Evolutionary conservation across 306 rosid species (phyloP), one percentile per base, ranked within the genome.

Genomic region (Astragalus membranaceus): DNA sequence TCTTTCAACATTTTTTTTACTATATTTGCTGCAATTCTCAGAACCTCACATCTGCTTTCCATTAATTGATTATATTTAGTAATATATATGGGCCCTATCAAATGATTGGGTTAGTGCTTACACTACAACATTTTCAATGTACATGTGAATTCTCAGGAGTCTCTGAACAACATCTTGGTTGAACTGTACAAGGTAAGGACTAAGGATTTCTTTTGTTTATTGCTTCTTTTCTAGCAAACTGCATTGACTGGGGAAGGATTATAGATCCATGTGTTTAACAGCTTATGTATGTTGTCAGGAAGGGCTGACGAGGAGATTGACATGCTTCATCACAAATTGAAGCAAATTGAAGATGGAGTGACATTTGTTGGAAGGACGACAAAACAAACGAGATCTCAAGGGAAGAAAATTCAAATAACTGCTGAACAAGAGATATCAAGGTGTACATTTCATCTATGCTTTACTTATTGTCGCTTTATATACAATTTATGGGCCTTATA

Each of bases 61-160:
- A n/a, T n/a, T n/a, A n/a, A n/a, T n/a, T n/a, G n/a, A n/a, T n/a
- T n/a, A n/a, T n/a, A n/a, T n/a, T n/a, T n/a, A n/a, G n/a, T n/a
- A n/a, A n/a, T n/a, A n/a, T n/a, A n/a, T n/a, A n/a, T n/a, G n/a
- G n/a, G n/a, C n/a, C n/a, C n/a, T n/a, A n/a, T n/a, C n/a, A n/a
- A n/a, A n/a, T n/a, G n/a, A n/a, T n/a, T n/a, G n/a, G n/a, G n/a
- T n/a, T n/a, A 23, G n/a, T n/a, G n/a, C n/a, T n/a, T n/a, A n/a
- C n/a, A n/a, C n/a, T n/a, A n/a, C n/a, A n/a, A n/a, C n/a, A n/a
- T n/a, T n/a, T n/a, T n/a, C n/a, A n/a, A n/a, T n/a, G n/a, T n/a
- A n/a, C n/a, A n/a, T n/a, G n/a, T n/a, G n/a, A n/a, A 88, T 36
- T 78, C 98, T 67, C 98, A 88, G 78, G 98, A 90, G 79, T 94